Percentiles rank a stretch among this genome's conserved stretches.
These are phyloP conservation scores for Trichoderma guizhouense DNA, from an alignment of 2,329 filamentous ascomycete species.

Conservation along the genomic window DNA sequence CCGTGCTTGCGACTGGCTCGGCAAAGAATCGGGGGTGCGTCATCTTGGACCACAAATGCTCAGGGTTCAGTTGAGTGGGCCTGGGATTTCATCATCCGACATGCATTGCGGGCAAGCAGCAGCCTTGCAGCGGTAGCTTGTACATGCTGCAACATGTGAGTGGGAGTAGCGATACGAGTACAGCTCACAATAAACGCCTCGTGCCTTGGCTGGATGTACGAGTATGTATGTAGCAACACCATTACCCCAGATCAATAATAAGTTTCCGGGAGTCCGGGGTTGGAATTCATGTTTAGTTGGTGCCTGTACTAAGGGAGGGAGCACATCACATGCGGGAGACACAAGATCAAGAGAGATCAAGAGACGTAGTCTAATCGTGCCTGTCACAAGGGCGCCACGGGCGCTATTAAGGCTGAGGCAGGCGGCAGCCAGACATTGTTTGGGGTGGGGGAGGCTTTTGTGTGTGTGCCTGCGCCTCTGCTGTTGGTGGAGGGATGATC, in stretches of 20 bases:
- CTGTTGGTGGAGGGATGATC: neutral
- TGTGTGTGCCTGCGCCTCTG: neutral
- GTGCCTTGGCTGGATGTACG: neutral
- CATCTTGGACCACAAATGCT: neutral
- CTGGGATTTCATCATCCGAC: slow-evolving; percentile 3
- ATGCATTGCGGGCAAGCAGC: neutral
- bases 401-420: neutral
- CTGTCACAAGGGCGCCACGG: neutral
- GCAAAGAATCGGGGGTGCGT: neutral
- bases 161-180: neutral
- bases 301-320: neutral
- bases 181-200: neutral
- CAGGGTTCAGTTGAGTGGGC: neutral
- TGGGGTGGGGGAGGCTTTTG: neutral
- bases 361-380: neutral
- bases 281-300: neutral
- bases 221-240: neutral
- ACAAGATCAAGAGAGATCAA: slow-evolving; percentile 3
- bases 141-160: neutral
- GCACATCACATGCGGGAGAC: neutral
- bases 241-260: neutral
- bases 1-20: neutral
- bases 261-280: neutral
- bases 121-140: slow-evolving; percentile 7
- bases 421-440: neutral